Evolutionary conservation across 257 asterid species (phyloP).

Genomic region (Anisodus acutangulus): DNA sequence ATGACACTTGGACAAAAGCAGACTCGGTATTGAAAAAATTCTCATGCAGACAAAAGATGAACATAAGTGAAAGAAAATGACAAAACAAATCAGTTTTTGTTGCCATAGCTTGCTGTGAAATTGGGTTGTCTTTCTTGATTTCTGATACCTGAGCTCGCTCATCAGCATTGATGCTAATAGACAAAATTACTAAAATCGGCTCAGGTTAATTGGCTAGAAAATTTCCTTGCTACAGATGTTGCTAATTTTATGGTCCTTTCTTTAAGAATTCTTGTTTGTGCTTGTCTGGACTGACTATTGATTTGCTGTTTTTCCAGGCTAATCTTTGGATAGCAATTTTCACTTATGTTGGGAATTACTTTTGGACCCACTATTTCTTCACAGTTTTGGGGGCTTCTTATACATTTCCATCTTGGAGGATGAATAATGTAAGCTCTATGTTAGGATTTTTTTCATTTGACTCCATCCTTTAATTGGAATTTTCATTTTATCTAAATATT

Average conservation of each 20-base stretch:
- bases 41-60: neutral
- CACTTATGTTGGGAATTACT: conserved; percentile 96
- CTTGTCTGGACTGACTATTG: conserved; percentile 21
- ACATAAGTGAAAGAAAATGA: neutral
- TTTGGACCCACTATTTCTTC: conserved; percentile 98
- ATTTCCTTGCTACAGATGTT: neutral
- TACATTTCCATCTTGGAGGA: conserved; percentile 96
- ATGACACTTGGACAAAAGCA: neutral
- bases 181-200: neutral
- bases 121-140: conserved; percentile 5
- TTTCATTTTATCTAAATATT: neutral
- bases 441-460: neutral
- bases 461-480: neutral
- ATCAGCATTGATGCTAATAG: neutral
- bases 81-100: neutral
- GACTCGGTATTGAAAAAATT: neutral
- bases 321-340: conserved; percentile 88
- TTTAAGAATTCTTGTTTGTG: neutral
- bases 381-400: conserved; percentile 95
- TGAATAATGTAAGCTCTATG: conserved; percentile 73
- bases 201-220: neutral
- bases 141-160: neutral
- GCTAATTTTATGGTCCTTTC: neutral
- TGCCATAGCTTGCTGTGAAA: neutral
- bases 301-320: conserved; percentile 69